phyloP scores from a whole-genome alignment of 2,329 filamentous ascomycete genomes.

The Penicillium concentricum region DNA sequence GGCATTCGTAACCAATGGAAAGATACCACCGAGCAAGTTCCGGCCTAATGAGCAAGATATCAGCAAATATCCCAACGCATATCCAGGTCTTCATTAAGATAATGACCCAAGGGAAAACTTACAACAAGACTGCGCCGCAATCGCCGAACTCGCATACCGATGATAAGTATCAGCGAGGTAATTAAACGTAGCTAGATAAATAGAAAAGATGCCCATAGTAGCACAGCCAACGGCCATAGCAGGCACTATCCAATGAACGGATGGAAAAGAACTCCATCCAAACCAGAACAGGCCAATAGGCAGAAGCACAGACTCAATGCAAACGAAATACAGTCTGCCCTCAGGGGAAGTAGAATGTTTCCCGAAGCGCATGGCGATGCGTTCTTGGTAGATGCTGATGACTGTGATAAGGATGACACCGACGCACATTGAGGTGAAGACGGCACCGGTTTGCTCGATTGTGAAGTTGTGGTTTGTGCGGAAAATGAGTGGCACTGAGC shows the following conservation, averaged over 20 bases:
- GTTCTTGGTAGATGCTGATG: slow-evolving; percentile 71
- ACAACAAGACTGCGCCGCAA: slow-evolving; percentile 84
- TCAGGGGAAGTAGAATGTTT: slow-evolving; percentile 60
- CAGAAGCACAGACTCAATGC: slow-evolving; percentile 70
- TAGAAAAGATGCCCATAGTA: slow-evolving; percentile 80
- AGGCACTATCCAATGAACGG: slow-evolving; percentile 70
- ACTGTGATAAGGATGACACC: slow-evolving; percentile 66
- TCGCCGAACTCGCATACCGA: slow-evolving; percentile 76
- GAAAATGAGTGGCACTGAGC: slow-evolving; percentile 77
- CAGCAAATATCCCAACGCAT: slow-evolving; percentile 1
- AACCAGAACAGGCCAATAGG: slow-evolving; percentile 81
- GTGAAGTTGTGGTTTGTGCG: slow-evolving; percentile 65
- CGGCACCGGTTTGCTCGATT: slow-evolving; percentile 64
- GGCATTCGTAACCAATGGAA: slow-evolving; percentile 71
- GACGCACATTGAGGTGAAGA: slow-evolving; percentile 72
- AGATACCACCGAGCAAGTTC: slow-evolving; percentile 77
- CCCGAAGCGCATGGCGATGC: slow-evolving; percentile 56
- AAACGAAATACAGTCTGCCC: slow-evolving; percentile 78
- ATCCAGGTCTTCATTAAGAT: background rate
- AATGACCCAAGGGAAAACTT: slow-evolving; percentile 8
- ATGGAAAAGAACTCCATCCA: slow-evolving; percentile 65
- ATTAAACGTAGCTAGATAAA: slow-evolving; percentile 89
- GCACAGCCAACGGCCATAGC: slow-evolving; percentile 68
- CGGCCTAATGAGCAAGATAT: slow-evolving; percentile 43
- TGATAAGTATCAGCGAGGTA: slow-evolving; percentile 89